These are phyloP conservation scores for Tinospora cordifolia DNA, from an alignment of 164 flowering plant genomes.

Conservation along the genomic window DNA sequence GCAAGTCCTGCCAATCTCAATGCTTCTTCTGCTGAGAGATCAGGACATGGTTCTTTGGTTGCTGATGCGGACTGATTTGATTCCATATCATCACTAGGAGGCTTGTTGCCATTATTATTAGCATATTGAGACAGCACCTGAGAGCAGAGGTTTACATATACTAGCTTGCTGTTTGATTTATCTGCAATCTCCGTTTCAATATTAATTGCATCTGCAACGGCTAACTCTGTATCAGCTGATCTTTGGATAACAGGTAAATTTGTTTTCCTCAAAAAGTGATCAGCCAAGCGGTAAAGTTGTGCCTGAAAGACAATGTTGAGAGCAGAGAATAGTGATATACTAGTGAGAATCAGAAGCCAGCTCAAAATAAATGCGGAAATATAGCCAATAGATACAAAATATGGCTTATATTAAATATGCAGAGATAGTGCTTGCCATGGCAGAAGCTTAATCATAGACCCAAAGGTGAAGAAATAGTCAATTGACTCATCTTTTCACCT, in stretches of 20 bases:
- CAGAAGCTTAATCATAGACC: not conserved
- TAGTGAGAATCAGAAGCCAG: not conserved
- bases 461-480: not conserved
- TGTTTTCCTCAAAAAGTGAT: conserved; percentile 63
- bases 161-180: conserved; percentile 76
- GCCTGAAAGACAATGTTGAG: conserved; percentile 37
- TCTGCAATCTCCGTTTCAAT: conserved; percentile 72
- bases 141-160: conserved; percentile 77
- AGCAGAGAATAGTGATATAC: not conserved
- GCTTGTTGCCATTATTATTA: conserved; percentile 15
- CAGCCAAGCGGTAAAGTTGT: conserved; percentile 81
- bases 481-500: too few relatives aligned
- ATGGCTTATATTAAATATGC: not conserved
- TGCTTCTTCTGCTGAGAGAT: conserved; percentile 50
- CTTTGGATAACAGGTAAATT: conserved; percentile 52
- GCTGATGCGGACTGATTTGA: conserved; percentile 18
- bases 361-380: too few relatives aligned
- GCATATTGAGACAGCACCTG: conserved; percentile 54
- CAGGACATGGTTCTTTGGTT: conserved; percentile 20
- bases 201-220: conserved; percentile 90
- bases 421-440: not conserved
- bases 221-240: conserved; percentile 83
- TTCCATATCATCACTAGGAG: conserved; percentile 22
- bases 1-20: conserved; percentile 71
- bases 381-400: not conserved